Conservation (phyloP, 1,139 yeast species). For the Spathaspora sp. region DNA sequence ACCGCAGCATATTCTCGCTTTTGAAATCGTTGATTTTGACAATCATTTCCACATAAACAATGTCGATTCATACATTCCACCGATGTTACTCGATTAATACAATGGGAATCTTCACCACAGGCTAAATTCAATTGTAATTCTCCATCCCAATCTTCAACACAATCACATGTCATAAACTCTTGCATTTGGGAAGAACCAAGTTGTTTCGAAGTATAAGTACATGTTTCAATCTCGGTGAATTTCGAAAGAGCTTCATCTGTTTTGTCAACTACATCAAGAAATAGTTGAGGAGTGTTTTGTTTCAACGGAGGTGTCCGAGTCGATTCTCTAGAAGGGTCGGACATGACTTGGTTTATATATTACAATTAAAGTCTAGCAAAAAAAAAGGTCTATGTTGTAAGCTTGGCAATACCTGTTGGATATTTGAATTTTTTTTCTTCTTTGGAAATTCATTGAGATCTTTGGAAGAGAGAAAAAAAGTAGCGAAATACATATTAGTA, state of each 20-base stretch:
- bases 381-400: no score
- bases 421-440: neutral
- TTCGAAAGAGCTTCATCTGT: slow-evolving; percentile 68
- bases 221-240: slow-evolving; percentile 56
- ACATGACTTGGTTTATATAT: neutral
- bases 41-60: slow-evolving; percentile 72
- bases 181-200: slow-evolving; percentile 65
- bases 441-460: neutral
- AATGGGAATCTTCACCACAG: slow-evolving; percentile 83
- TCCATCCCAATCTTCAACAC: slow-evolving; percentile 52
- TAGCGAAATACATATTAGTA: neutral
- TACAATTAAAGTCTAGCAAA: neutral
- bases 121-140: slow-evolving; percentile 51
- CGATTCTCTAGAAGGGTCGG: slow-evolving; percentile 3
- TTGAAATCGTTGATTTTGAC: slow-evolving; percentile 89
- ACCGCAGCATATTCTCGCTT: slow-evolving; percentile 67
- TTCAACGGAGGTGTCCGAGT: slow-evolving; percentile 7
- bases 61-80: slow-evolving; percentile 84
- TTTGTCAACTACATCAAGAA: slow-evolving; percentile 51
- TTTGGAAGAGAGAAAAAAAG: neutral
- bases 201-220: slow-evolving; percentile 58
- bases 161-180: slow-evolving; percentile 89
- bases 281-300: slow-evolving; percentile 31
- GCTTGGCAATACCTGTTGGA: no score
- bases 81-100: slow-evolving; percentile 88